These are phyloP conservation scores for Ustilago crameri DNA, from an alignment of 1,284 basidiomycete genomes.

Conservation along the genomic window DNA sequence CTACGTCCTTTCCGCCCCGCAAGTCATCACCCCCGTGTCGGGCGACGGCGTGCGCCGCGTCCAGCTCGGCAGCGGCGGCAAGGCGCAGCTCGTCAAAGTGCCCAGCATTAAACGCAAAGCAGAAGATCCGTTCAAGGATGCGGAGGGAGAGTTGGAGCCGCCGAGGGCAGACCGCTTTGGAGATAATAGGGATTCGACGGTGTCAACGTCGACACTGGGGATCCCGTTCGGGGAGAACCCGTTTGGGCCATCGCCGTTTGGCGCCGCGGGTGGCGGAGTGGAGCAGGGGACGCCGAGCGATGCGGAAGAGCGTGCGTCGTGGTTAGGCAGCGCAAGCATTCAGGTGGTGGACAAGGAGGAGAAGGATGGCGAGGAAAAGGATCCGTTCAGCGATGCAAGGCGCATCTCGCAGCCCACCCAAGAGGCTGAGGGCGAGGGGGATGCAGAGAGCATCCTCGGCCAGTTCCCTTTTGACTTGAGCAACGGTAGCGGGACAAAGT, in stretches of 20 bases:
- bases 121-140: constrained; percentile 5
- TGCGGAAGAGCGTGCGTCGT: constrained; percentile 11
- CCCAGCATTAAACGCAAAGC: constrained; percentile 20
- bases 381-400: constrained; percentile 14
- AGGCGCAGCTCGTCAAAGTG: constrained; percentile 40
- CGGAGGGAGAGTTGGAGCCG: constrained; percentile 2
- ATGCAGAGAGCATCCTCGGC: constrained; percentile 15
- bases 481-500: too few relatives aligned
- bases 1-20: constrained; percentile 46
- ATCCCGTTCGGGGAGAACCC: constrained; percentile 47
- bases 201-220: constrained; percentile 34
- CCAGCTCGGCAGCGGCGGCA: constrained; percentile 45
- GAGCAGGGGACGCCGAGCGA: constrained; percentile 11
- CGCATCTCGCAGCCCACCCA: background rate
- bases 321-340: constrained; percentile 5
- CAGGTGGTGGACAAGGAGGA: background rate
- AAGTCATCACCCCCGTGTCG: constrained; percentile 44
- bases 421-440: background rate
- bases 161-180: constrained; percentile 15
- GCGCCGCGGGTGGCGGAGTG: background rate
- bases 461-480: constrained; percentile 25
- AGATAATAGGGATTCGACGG: constrained; percentile 3
- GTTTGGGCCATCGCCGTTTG: constrained; percentile 9
- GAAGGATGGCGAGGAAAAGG: background rate
- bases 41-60: constrained; percentile 35